Evolutionary conservation across 1,139 yeast species (phyloP).

Genomic region (Blastobotrys elegans): DNA sequence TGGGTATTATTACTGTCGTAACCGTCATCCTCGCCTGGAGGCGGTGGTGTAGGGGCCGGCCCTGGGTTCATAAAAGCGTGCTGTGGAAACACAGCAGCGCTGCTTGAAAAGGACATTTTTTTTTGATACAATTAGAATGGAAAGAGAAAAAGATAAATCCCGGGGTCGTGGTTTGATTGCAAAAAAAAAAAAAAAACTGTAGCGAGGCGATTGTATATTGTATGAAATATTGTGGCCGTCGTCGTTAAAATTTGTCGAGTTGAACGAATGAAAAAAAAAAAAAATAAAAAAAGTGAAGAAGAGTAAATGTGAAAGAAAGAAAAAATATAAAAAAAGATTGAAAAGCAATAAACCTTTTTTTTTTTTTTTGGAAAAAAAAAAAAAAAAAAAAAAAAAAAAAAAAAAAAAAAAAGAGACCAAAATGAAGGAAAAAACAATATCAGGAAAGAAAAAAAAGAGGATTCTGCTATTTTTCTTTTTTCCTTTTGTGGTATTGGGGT

Average conservation of each 20-base stretch:
- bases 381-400: too few relatives aligned
- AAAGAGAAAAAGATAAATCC: not conserved
- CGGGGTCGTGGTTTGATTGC: not conserved
- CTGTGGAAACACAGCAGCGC: conserved; percentile 29
- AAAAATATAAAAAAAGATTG: not conserved
- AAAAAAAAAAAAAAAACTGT: not conserved
- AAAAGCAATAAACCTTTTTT: not conserved
- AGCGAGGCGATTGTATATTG: too few relatives aligned
- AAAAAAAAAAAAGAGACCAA: too few relatives aligned
- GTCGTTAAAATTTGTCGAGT: too few relatives aligned
- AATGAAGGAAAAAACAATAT: too few relatives aligned
- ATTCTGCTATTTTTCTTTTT: too few relatives aligned
- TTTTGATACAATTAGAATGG: not conserved
- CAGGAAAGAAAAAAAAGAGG: too few relatives aligned
- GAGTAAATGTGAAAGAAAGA: not conserved
- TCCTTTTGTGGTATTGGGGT: too few relatives aligned
- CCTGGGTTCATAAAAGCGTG: conserved; percentile 39
- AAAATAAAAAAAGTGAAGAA: not conserved
- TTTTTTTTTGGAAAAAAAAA: not conserved
- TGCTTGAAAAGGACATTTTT: conserved; percentile 27
- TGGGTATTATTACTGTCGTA: conserved; percentile 12
- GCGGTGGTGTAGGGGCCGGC: conserved; percentile 40
- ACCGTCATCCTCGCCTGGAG: not conserved
- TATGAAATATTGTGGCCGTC: too few relatives aligned
- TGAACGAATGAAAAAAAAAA: not conserved